Base-by-base conservation (phyloP, 371 early-diverging fungal species). In the Funneliformis caledonium region DNA sequence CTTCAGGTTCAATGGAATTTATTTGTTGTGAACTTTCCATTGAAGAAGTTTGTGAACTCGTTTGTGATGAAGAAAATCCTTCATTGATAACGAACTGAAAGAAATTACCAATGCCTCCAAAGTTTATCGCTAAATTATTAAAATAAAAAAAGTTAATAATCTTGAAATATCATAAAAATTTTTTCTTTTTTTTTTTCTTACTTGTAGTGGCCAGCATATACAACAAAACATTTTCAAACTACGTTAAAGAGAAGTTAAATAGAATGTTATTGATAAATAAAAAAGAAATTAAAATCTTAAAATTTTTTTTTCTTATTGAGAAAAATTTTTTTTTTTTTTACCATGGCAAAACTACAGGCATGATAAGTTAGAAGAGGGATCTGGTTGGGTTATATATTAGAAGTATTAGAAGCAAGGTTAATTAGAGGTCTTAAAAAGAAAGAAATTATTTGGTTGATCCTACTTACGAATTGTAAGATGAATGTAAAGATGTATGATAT, bases 41-140 rank as follows among this genome's bases (percentile, higher is more conserved):
- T 62, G 64, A 26, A 31, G 64, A 14, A 9, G 64, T 5, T 14
- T 22, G 33, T 31, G 64, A 64, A 4, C 12, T 31, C 14, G 4
- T 7, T 31, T 64, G 22, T 4, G 45, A 1, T 42, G 69, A 43
- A 19, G 14, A 42, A 8, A 69, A 42, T 12, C 45, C 69, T 43
- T 69, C 69, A 43, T 69, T 69, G 10, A 69, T 14, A 7, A 43
- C 2, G 43, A 37, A 69, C 43, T 69, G 69, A 42, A 42, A 12
- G 16, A 68, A 69, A 69, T 69, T 69, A 19, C 69, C 69, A 42
- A 69, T 69, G 42, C 69, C 69, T 45, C 69, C 45, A 19, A 69
- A 43, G n/a, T 69, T 69, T n/a, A 69, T 16, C 16, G 45, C 45
- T 43, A 42, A 69, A 3, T 37, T 37, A 69, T 26, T 26, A 69